Conservation (phyloP, 257 asterid genomes). For the Lithospermum erythrorhizon region DNA sequence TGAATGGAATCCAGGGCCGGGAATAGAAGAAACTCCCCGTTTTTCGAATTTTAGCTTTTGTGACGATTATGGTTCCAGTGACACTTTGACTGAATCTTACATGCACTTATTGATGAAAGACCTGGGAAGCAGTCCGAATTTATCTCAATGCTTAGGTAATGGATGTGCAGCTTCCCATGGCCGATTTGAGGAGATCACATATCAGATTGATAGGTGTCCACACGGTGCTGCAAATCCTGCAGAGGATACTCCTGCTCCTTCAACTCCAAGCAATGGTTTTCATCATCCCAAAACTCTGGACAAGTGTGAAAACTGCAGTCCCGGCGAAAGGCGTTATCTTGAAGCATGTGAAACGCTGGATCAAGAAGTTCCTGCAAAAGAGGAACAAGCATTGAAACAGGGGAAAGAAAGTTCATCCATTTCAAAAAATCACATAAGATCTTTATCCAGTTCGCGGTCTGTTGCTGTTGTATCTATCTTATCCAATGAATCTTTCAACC, state of each 20-base stretch:
- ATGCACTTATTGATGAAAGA: conserved; percentile 17
- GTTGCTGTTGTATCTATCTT: conserved; percentile 16
- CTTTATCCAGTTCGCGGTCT: conserved; percentile 16
- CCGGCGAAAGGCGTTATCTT: conserved; percentile 9
- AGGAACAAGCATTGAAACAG: conserved; percentile 4
- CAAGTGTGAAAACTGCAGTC: conserved; percentile 13
- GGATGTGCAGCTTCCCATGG: conserved; percentile 59
- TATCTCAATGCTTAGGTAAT: conserved; percentile 34
- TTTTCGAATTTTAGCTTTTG: conserved; percentile 19
- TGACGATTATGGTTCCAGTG: conserved; percentile 35
- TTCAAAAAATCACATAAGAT: conserved; percentile 6
- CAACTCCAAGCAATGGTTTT: conserved; percentile 23
- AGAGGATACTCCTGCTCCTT: conserved; percentile 26
- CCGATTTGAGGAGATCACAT: conserved; percentile 81
- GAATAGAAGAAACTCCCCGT: conserved; percentile 25
- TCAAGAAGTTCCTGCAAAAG: conserved; percentile 12
- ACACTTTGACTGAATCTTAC: conserved; percentile 18
- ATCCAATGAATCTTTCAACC: conserved; percentile 22
- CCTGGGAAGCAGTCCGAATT: conserved; percentile 27
- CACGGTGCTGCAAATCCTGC: conserved; percentile 22
- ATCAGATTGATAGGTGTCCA: conserved; percentile 43
- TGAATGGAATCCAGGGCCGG: conserved; percentile 52
- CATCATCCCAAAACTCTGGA: conserved; percentile 29
- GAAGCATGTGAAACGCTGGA: conserved; percentile 8
- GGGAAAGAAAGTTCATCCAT: conserved; percentile 7